Conservation (phyloP, 1,139 yeast genomes). For the Geotrichum bryndzae region DNA sequence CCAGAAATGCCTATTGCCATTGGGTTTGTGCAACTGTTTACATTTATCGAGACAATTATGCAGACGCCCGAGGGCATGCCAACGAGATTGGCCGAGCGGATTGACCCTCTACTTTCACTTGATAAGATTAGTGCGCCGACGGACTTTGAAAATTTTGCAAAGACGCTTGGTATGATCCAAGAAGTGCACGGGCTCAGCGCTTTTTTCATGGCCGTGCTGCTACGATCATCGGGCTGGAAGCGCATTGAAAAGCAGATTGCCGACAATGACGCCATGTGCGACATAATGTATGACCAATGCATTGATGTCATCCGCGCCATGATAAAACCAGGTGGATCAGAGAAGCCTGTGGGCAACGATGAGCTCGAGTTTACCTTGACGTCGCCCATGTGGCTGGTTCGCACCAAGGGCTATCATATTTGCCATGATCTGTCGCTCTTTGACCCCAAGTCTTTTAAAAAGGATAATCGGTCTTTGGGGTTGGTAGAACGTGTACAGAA, state of each 20-base stretch:
- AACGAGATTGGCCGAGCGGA: background rate
- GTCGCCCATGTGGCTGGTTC: background rate
- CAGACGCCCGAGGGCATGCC: background rate
- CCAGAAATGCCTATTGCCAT: background rate
- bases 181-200: background rate
- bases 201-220: background rate
- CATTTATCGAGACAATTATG: background rate
- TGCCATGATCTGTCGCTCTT: background rate
- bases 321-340: background rate
- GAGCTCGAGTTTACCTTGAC: background rate
- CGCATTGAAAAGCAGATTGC: background rate
- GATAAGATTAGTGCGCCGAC: background rate
- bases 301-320: background rate
- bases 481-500: conserved; percentile 2
- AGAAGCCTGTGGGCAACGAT: background rate
- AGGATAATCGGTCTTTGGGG: background rate
- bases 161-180: background rate
- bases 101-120: background rate
- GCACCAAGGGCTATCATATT: background rate
- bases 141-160: background rate
- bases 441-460: background rate
- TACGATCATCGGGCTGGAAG: background rate
- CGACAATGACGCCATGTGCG: background rate
- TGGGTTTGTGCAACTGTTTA: conserved; percentile 6
- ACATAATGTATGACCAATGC: background rate